Conservation (phyloP, 805 yeast species). For the Zygosaccharomyces bailii region DNA sequence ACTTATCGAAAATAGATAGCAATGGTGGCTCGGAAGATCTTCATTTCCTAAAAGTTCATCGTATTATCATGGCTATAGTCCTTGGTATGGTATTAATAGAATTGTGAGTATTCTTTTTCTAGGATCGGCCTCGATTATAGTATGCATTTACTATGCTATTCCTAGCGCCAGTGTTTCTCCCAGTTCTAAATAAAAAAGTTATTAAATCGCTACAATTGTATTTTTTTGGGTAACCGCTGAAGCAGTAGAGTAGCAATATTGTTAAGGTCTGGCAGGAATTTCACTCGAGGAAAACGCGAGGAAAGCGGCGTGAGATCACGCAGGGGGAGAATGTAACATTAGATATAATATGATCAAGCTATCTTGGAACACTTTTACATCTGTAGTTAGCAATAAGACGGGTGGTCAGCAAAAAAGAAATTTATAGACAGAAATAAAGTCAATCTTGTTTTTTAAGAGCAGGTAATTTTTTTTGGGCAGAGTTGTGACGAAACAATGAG, state of each 20-base stretch:
- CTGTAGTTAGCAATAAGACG: too few species aligned
- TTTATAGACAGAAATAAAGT: too few species aligned
- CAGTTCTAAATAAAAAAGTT: neutral
- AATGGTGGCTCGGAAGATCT: neutral
- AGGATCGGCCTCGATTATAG: neutral
- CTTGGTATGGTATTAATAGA: neutral
- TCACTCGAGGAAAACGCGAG: neutral
- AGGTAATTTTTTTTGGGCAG: too few species aligned
- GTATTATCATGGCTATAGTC: neutral
- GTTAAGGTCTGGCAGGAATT: neutral
- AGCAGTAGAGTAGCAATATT: neutral
- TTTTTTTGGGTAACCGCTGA: neutral
- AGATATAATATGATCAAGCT: neutral
- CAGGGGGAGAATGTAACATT: neutral
- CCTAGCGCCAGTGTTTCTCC: neutral
- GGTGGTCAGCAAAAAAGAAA: too few species aligned
- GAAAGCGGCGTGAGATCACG: neutral
- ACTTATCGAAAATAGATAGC: neutral
- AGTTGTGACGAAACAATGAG: too few species aligned
- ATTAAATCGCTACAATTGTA: neutral
- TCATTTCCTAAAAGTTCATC: neutral
- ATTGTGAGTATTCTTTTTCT: neutral
- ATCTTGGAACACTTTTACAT: too few species aligned
- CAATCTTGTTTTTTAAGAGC: too few species aligned
- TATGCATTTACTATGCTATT: neutral